These are phyloP conservation scores for Pleurotus ostreatus DNA, from an alignment of 768 basidiomycete genomes.

Conservation along the genomic window DNA sequence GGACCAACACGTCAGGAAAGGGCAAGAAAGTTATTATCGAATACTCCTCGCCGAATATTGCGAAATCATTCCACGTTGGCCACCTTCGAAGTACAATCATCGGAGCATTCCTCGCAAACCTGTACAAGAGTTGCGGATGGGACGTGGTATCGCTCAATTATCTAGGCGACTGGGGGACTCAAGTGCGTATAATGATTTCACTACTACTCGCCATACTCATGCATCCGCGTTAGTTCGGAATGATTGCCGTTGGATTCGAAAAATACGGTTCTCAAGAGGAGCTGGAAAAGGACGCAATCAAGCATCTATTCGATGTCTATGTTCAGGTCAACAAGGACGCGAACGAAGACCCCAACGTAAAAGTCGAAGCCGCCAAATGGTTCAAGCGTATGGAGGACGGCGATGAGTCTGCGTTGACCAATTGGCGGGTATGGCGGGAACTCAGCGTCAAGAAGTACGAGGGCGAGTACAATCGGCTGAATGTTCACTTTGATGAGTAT, in stretches of 20 bases:
- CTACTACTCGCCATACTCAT: background rate
- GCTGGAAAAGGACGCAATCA: slow-evolving; percentile 85
- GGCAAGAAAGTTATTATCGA: slow-evolving; percentile 88
- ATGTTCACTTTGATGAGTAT: slow-evolving; percentile 90
- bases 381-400: slow-evolving; percentile 97
- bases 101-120: slow-evolving; percentile 87
- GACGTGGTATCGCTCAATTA: slow-evolving; percentile 91
- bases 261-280: slow-evolving; percentile 85
- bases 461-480: slow-evolving; percentile 83
- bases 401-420: slow-evolving; percentile 74
- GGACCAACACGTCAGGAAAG: slow-evolving; percentile 69
- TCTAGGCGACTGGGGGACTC: slow-evolving; percentile 97
- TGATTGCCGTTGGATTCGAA: slow-evolving; percentile 89
- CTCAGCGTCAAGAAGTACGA: slow-evolving; percentile 87
- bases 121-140: slow-evolving; percentile 93
- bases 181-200: slow-evolving; percentile 45
- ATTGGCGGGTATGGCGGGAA: slow-evolving; percentile 93
- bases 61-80: slow-evolving; percentile 97
- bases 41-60: slow-evolving; percentile 96
- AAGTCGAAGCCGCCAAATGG: slow-evolving; percentile 73
- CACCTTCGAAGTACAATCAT: slow-evolving; percentile 98
- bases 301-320: slow-evolving; percentile 92
- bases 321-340: slow-evolving; percentile 91
- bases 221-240: slow-evolving; percentile 54
- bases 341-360: slow-evolving; percentile 65